phyloP scores from a whole-genome alignment of 352 stramenopile genomes.

The Globisporangium alternatum region DNA sequence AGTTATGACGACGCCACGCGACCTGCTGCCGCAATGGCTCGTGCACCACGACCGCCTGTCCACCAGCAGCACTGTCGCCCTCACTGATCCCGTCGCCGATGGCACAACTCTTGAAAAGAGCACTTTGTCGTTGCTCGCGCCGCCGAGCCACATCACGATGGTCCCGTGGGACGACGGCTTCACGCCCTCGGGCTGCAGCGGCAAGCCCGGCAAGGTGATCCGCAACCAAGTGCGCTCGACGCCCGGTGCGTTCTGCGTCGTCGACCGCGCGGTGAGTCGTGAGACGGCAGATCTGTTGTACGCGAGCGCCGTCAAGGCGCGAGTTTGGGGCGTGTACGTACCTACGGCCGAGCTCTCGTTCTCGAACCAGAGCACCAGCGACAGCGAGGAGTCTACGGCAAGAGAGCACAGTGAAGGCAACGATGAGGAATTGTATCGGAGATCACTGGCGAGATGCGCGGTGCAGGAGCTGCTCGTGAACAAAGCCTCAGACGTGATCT shows the following conservation, averaged over 20 bases:
- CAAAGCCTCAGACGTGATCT: conserved; percentile 15
- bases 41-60: conserved; percentile 6
- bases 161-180: conserved; percentile 57
- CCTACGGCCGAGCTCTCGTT: conserved; percentile 21
- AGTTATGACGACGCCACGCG: background rate
- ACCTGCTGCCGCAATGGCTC: conserved; percentile 14
- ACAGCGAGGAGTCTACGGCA: background rate
- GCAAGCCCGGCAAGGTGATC: conserved; percentile 40
- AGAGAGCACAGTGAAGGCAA: background rate
- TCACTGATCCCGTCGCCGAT: background rate
- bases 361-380: conserved; percentile 9
- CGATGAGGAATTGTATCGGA: conserved; percentile 32
- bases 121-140: background rate
- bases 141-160: conserved; percentile 17
- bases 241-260: conserved; percentile 27
- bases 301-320: conserved; percentile 48
- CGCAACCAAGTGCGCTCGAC: conserved; percentile 37
- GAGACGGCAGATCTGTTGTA: conserved; percentile 52
- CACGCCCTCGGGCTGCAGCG: conserved; percentile 49
- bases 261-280: conserved; percentile 48
- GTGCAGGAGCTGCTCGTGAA: conserved; percentile 59
- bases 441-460: conserved; percentile 35
- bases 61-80: background rate
- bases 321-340: conserved; percentile 72
- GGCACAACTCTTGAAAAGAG: background rate